These are phyloP conservation scores for Gracilaria domingensis DNA, from an alignment of 23 red algal species.

Conservation along the genomic window DNA sequence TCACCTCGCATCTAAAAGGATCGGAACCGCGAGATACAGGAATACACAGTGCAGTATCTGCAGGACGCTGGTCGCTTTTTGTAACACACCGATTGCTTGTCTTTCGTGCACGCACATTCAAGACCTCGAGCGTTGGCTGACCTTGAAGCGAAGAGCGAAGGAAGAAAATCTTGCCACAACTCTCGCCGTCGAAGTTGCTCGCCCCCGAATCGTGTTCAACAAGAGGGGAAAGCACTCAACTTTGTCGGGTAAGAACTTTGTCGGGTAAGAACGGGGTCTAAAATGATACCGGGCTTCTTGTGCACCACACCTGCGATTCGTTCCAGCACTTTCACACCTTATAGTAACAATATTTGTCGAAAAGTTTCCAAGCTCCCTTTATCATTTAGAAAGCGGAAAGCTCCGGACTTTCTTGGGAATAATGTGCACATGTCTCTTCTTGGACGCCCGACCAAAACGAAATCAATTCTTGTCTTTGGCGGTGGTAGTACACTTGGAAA, in stretches of 20 bases:
- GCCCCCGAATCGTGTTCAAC: not conserved
- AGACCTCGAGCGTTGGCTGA: too few species aligned
- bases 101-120: too few species aligned
- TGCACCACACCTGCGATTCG: not conserved
- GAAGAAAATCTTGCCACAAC: not conserved
- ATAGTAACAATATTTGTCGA: not conserved
- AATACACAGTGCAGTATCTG: too few species aligned
- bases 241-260: not conserved
- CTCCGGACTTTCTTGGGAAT: not conserved
- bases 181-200: not conserved
- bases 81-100: too few species aligned
- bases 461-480: conserved; percentile 77
- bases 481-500: conserved; percentile 74
- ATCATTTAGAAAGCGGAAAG: not conserved
- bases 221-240: not conserved
- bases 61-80: too few species aligned
- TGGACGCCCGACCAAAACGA: not conserved
- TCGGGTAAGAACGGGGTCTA: not conserved
- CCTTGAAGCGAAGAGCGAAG: too few species aligned
- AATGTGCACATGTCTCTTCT: conserved; percentile 21
- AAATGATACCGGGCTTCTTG: not conserved
- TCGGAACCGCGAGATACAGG: too few species aligned
- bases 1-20: too few species aligned
- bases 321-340: not conserved
- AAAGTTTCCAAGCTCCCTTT: not conserved